Conservation (phyloP, 2,329 filamentous ascomycete species). For the Pseudocercospora eumusae region DNA sequence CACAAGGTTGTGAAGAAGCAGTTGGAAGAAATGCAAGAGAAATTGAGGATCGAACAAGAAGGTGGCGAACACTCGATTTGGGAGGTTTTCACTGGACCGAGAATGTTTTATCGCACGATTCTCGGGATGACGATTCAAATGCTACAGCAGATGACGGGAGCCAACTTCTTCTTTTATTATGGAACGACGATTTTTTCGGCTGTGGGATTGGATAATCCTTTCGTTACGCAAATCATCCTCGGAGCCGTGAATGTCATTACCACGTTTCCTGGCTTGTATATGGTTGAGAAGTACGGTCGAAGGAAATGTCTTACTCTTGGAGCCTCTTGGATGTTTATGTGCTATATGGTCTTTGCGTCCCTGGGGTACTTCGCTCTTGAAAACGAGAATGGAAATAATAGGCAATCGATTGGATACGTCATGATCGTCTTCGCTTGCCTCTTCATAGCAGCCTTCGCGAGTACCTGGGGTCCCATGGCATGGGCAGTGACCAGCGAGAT, state of each 20-base stretch:
- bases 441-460: not conserved
- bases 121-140: conserved; percentile 53
- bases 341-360: not conserved
- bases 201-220: not conserved
- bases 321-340: not conserved
- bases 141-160: conserved; percentile 42
- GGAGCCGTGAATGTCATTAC: not conserved
- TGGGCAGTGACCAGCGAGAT: not conserved
- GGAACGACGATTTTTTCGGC: not conserved
- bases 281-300: not conserved
- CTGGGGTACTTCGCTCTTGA: not conserved
- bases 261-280: not conserved
- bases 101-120: conserved; percentile 50
- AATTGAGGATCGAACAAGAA: not conserved
- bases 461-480: not conserved
- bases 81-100: conserved; percentile 46
- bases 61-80: not conserved
- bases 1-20: not conserved
- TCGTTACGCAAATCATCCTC: not conserved
- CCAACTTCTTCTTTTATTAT: not conserved
- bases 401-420: not conserved
- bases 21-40: not conserved
- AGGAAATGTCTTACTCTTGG: not conserved
- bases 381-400: not conserved
- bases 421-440: not conserved